Conservation (phyloP, 2,329 filamentous ascomycete genomes). For the Daldinia sp. region DNA sequence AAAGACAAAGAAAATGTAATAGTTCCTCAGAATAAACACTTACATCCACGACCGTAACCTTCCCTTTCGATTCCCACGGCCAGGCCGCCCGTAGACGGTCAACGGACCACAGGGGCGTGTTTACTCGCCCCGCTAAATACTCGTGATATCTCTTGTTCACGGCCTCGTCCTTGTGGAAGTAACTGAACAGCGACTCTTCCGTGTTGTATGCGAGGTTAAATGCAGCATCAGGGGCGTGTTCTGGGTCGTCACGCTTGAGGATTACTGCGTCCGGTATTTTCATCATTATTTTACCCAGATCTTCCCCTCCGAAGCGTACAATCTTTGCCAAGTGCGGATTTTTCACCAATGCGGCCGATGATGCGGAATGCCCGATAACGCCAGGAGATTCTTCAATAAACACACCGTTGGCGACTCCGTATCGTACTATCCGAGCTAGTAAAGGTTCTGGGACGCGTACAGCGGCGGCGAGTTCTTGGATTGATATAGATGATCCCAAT, state of each 20-base stretch:
- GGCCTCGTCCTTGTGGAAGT: slow-evolving; percentile 24
- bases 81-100: slow-evolving; percentile 30
- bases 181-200: slow-evolving; percentile 12
- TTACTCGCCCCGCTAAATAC: slow-evolving; percentile 23
- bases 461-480: slow-evolving; percentile 5
- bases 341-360: slow-evolving; percentile 9
- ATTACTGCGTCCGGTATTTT: slow-evolving; percentile 20
- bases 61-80: slow-evolving; percentile 30
- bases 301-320: slow-evolving; percentile 13
- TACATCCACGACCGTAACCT: slow-evolving; percentile 28
- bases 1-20: not conserved
- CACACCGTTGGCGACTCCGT: slow-evolving; percentile 18
- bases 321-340: slow-evolving; percentile 13
- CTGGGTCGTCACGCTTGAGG: slow-evolving; percentile 20
- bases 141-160: slow-evolving; percentile 28
- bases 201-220: slow-evolving; percentile 21
- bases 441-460: slow-evolving; percentile 2
- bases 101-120: slow-evolving; percentile 29
- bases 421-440: slow-evolving; percentile 15
- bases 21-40: not conserved
- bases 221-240: slow-evolving; percentile 6
- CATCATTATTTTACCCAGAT: slow-evolving; percentile 4
- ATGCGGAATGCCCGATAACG: slow-evolving; percentile 20
- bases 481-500: slow-evolving; percentile 15
- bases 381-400: slow-evolving; percentile 13